These are phyloP conservation scores for Eucalyptus caleyi DNA, from an alignment of 345 rosid species.

Conservation along the genomic window DNA sequence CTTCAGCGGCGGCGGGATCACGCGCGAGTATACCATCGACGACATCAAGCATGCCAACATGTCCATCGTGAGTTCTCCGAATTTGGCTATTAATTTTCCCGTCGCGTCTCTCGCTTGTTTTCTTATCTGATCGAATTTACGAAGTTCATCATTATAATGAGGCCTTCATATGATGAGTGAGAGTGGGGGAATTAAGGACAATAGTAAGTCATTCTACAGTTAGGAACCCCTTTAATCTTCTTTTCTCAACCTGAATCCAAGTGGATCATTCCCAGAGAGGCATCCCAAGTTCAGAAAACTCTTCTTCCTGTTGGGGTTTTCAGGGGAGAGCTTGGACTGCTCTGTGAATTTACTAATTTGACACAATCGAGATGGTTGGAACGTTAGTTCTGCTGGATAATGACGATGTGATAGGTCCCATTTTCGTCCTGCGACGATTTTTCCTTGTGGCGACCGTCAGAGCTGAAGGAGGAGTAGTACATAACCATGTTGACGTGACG, in stretches of 20 bases:
- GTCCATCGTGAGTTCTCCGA: slow-evolving; percentile 15
- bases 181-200: neutral
- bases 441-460: neutral
- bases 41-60: slow-evolving; percentile 35
- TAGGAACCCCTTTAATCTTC: neutral
- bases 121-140: neutral
- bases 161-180: neutral
- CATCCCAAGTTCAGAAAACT: neutral
- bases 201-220: neutral
- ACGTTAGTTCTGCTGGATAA: neutral
- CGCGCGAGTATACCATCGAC: slow-evolving; percentile 13
- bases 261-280: neutral
- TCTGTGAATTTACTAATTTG: neutral
- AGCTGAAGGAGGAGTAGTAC: neutral
- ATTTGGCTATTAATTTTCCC: neutral
- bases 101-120: neutral
- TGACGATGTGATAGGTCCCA: neutral
- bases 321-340: neutral
- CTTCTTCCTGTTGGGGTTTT: neutral
- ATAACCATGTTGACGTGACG: neutral
- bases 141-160: neutral
- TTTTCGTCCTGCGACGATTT: neutral
- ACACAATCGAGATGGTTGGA: neutral
- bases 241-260: neutral
- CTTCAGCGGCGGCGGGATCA: slow-evolving; percentile 32